phyloP scores from a whole-genome alignment of 352 stramenopile genomes.

The Phytophthora chlamydospora region DNA sequence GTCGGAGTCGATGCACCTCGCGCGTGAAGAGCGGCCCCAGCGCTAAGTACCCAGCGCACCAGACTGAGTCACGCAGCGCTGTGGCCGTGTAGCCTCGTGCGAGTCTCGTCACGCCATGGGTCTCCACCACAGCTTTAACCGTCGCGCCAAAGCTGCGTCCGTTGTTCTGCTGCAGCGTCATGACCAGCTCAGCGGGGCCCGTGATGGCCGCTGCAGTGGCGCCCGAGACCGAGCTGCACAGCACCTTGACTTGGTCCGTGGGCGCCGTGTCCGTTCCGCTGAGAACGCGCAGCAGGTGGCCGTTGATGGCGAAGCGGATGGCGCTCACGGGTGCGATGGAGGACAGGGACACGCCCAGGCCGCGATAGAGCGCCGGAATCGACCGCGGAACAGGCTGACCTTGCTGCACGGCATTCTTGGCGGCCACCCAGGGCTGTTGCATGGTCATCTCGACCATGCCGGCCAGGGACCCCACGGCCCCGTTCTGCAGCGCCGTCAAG shows the following conservation, averaged over 20 bases:
- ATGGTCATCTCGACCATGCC: constrained; percentile 85
- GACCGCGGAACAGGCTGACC: constrained; percentile 63
- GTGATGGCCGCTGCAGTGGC: constrained; percentile 63
- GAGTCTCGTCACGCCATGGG: constrained; percentile 53
- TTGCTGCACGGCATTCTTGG: constrained; percentile 89
- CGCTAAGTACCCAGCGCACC: constrained; percentile 80
- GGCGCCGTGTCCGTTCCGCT: constrained; percentile 19
- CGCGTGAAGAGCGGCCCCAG: constrained; percentile 69
- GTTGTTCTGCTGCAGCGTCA: constrained; percentile 85
- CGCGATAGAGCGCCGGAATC: constrained; percentile 70
- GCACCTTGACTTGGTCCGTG: constrained; percentile 62
- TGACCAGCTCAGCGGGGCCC: constrained; percentile 75
- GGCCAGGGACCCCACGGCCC: constrained; percentile 72
- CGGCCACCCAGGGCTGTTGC: constrained; percentile 81
- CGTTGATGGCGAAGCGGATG: constrained; percentile 81
- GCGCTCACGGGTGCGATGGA: constrained; percentile 81
- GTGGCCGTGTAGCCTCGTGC: constrained; percentile 66
- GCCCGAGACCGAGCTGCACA: constrained; percentile 60
- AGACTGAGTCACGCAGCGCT: constrained; percentile 66
- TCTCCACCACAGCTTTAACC: constrained; percentile 51
- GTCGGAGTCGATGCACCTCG: constrained; percentile 60
- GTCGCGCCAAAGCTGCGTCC: constrained; percentile 65
- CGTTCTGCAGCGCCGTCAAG: constrained; percentile 73
- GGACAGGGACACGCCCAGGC: constrained; percentile 72
- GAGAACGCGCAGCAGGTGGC: constrained; percentile 55